Evolutionary conservation across 106 monocot genomes (phyloP), one percentile per base, ranked within the genome.

Genomic region (Posidonia australis): DNA sequence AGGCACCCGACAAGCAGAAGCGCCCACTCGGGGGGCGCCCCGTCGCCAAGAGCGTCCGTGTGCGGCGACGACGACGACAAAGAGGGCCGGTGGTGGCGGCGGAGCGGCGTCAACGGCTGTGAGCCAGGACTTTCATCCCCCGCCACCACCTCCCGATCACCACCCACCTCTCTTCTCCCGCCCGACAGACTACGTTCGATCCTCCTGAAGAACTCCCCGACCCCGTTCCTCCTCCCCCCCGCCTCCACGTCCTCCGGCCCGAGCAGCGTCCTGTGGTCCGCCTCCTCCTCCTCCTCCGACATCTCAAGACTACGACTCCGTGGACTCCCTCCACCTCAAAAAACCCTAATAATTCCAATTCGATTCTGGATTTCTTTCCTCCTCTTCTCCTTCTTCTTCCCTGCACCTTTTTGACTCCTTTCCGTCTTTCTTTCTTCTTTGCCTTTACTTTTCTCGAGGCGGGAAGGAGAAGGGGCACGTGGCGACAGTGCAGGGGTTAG

Each of bases 21-120:
- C 60, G 88, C 98, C 98, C 98, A 99, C 73, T 99, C 98, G 2
- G 98, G 98, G 46, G 98, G 98, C 6, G 98, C 98, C 1, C 98
- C 88, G 22, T 99, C 91, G 7, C 65, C 81, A 29, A 99, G 82
- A 42, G 65, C 85, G 22, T 98, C 90, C 28, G 27, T 14, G 25
- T 25, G 61, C 61, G 20, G 4, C 61, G 61, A 2, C 20, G 41
- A 12, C 9, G 32, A 16, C 57, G 30, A 14, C 4, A 17, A 24
- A 4, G 14, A 3, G 13, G 5, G 13, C 14, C 26, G 21, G 22
- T 23, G 25, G 6, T 30, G 57, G 13, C 13, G 57, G 0, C 26
- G 57, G 1, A 9, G 57, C 23, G 11, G 57, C 23, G 11, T 11
- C 23, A 25, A 23, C 9, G 17, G 48, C 48, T 4, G 1, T 3